phyloP scores from a whole-genome alignment of 306 rosid species.

The Purshia tridentata region DNA sequence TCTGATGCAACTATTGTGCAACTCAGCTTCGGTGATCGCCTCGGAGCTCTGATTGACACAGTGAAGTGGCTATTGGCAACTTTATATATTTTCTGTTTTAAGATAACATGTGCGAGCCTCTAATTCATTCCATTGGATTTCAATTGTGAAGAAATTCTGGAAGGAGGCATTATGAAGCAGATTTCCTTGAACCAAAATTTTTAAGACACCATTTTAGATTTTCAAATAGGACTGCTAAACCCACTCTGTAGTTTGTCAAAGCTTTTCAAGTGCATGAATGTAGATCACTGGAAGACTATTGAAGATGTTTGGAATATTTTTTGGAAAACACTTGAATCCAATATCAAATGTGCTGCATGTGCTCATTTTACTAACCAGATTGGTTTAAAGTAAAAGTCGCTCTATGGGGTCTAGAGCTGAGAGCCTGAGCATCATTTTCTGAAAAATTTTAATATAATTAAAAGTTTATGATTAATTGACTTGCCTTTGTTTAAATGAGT shows the following conservation, averaged over 20 bases:
- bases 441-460: background rate
- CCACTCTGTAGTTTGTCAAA: background rate
- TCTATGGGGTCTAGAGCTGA: background rate
- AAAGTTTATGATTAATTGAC: constrained; percentile 23
- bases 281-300: background rate
- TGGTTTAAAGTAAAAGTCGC: background rate
- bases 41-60: constrained; percentile 96
- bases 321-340: constrained; percentile 1
- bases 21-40: constrained; percentile 95
- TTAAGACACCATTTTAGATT: background rate
- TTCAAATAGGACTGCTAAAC: background rate
- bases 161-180: background rate
- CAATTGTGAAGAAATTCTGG: background rate
- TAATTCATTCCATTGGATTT: background rate
- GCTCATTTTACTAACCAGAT: background rate
- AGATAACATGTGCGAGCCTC: background rate
- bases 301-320: background rate
- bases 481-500: constrained; percentile 29
- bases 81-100: constrained; percentile 16
- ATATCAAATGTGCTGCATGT: background rate
- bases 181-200: background rate
- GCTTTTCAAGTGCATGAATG: background rate
- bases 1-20: constrained; percentile 83
- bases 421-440: background rate
- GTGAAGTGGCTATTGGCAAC: constrained; percentile 47